Conservation (phyloP, 495 filamentous ascomycete genomes). For the Choiromyces venosus region DNA sequence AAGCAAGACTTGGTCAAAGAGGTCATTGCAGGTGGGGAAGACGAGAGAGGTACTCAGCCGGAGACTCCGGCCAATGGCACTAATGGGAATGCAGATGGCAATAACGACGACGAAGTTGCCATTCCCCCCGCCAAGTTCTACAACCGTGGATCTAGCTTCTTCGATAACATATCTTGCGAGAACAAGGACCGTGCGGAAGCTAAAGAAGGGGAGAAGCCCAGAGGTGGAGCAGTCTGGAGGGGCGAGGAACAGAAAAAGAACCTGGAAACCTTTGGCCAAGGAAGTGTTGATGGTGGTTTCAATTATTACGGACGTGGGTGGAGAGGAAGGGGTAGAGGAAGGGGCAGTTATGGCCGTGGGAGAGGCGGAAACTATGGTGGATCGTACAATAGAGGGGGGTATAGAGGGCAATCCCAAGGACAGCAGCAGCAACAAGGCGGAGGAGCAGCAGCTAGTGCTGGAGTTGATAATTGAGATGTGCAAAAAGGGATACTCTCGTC, state of each 20-base stretch:
- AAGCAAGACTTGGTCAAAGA: slow-evolving; percentile 93
- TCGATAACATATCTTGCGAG: slow-evolving; percentile 95
- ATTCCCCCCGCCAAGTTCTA: slow-evolving; percentile 56
- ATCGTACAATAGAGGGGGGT: slow-evolving; percentile 17
- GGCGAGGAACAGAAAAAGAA: slow-evolving; percentile 91
- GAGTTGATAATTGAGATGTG: neutral
- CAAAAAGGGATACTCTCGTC: neutral
- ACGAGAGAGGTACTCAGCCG: slow-evolving; percentile 28
- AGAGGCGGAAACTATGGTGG: slow-evolving; percentile 46
- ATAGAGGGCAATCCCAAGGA: slow-evolving; percentile 21
- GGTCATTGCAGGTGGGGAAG: slow-evolving; percentile 59
- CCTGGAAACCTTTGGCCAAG: slow-evolving; percentile 97
- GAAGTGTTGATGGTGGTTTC: slow-evolving; percentile 83
- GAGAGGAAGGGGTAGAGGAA: slow-evolving; percentile 61
- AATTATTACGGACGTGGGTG: slow-evolving; percentile 48
- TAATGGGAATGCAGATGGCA: slow-evolving; percentile 21
- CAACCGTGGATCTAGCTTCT: slow-evolving; percentile 82
- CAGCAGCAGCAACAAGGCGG: slow-evolving; percentile 7
- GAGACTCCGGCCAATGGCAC: slow-evolving; percentile 19
- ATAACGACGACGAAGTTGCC: slow-evolving; percentile 40
- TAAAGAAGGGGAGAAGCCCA: slow-evolving; percentile 52
- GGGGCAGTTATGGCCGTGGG: slow-evolving; percentile 54
- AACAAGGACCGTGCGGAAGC: slow-evolving; percentile 80
- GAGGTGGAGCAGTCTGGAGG: slow-evolving; percentile 84
- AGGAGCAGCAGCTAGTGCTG: neutral